Base-by-base conservation (phyloP, 2,329 filamentous ascomycete genomes). In the Alternaria viburni region DNA sequence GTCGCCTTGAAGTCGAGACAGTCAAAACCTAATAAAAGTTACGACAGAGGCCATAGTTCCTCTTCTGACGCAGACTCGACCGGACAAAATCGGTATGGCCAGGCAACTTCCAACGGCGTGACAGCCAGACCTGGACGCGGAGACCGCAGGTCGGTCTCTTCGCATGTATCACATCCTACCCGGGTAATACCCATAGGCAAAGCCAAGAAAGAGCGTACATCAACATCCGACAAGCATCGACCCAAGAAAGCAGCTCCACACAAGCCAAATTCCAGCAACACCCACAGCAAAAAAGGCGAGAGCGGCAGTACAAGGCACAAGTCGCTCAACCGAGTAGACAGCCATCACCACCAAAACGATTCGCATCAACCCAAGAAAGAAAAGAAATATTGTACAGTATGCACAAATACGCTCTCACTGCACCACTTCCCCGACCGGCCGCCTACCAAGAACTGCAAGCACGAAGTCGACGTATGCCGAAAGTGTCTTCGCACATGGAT, bases 401-500 rank as follows among this genome's bases (percentile, higher is more conserved):
- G 80, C 67, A 73, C 73, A 17, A 76, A 81, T 10, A 57, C 62
- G 2, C 75, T 75, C 11, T 63, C 73, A 1, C 55, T 74, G 0
- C 61, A 68, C n/a, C 72, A 69, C 12, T 82, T 82, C 54, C 74
- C 77, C 3, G 60, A 65, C 9, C 69, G 69, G 10, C 59, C 77
- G 4, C 74, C 79, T 21, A 81, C 80, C 6, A 17, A 59, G 4
- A 51, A 60, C 7, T 83, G 81, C 64, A 60, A 62, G 2, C 81
- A 83, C 61, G 56, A 61, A 1, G 56, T 65, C 7, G 67, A 76
- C n/a, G 77, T 75, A 13, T 83, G 81, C 64, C 65, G 62, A 4
- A 68, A 74, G 10, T 83, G 82, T 55, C 70, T 83, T 6, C 68
- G 76, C 15, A 65, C 63, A 30, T 83, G 81, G 81, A 75, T 83